Percentiles rank a stretch among this genome's conserved stretches.
These are phyloP conservation scores for Elsinoe ampelina DNA, from an alignment of 2,329 filamentous ascomycete genomes.

Conservation along the genomic window DNA sequence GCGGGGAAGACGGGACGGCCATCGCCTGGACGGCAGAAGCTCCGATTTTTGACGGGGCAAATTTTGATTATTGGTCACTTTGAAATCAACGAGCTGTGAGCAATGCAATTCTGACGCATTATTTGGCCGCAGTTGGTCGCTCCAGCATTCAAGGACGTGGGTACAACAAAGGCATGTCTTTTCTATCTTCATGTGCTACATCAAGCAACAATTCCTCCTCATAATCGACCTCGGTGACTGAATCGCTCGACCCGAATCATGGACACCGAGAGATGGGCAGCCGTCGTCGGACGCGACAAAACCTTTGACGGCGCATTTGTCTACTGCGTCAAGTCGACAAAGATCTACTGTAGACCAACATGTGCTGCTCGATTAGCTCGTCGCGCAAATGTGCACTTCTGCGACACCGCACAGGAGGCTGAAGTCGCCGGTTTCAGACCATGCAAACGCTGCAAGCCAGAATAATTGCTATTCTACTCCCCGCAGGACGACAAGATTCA, in stretches of 20 bases:
- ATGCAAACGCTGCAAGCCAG: constrained; percentile 49
- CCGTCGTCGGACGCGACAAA: constrained; percentile 3
- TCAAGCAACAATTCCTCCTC: too few species aligned
- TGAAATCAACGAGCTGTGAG: background rate
- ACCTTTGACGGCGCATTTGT: constrained; percentile 33
- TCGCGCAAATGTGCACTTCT: constrained; percentile 50
- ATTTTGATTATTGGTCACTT: constrained; percentile 3
- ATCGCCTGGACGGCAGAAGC: background rate
- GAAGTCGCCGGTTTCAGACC: constrained; percentile 43
- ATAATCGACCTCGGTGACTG: too few species aligned
- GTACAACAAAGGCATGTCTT: background rate
- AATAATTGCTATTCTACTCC: constrained; percentile 8
- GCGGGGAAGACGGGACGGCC: too few species aligned
- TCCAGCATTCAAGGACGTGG: background rate
- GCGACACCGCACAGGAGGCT: constrained; percentile 38
- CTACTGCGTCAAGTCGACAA: constrained; percentile 48
- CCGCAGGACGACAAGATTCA: constrained; percentile 15
- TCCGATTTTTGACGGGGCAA: background rate
- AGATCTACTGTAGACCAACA: constrained; percentile 52
- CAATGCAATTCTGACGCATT: too few species aligned
- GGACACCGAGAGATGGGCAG: constrained; percentile 9
- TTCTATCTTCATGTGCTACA: too few species aligned
- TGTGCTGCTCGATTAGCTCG: constrained; percentile 52
- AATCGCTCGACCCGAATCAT: background rate
- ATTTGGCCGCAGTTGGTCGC: background rate